Percentiles rank a stretch among this genome's conserved stretches.
phyloP scores from a whole-genome alignment of 1,139 yeast species.

The Pichia norvegensis region DNA sequence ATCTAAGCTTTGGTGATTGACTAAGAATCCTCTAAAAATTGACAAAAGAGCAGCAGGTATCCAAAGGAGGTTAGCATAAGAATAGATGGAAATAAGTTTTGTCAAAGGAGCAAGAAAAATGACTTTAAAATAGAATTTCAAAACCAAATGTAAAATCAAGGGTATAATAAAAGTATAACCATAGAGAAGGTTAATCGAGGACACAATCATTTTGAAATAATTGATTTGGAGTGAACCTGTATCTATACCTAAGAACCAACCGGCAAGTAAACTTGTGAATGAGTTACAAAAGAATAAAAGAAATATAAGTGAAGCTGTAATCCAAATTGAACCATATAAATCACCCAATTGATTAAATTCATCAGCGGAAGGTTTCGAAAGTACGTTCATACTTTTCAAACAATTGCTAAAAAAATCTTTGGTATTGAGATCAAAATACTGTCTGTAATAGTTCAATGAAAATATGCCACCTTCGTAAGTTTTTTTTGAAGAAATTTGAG shows the following conservation, averaged over 20 bases:
- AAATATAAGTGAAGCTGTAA: constrained; percentile 69
- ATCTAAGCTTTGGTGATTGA: constrained; percentile 29
- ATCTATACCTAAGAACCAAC: constrained; percentile 27
- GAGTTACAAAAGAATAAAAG: constrained; percentile 70
- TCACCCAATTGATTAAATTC: constrained; percentile 45
- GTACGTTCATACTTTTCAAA: constrained; percentile 39
- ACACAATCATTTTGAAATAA: constrained; percentile 51
- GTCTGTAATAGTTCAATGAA: constrained; percentile 48
- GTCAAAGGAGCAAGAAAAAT: constrained; percentile 32
- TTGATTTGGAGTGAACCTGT: constrained; percentile 18
- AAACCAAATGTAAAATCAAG: constrained; percentile 38
- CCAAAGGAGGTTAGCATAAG: constrained; percentile 76
- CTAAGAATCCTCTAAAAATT: constrained; percentile 39
- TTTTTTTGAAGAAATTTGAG: constrained; percentile 13
- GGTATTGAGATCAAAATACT: constrained; percentile 59
- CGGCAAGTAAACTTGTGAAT: constrained; percentile 43
- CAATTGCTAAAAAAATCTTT: constrained; percentile 45
- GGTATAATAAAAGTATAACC: constrained; percentile 69
- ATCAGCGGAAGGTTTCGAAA: constrained; percentile 28
- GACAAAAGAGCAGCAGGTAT: constrained; percentile 63
- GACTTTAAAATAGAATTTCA: constrained; percentile 41
- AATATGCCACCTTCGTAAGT: constrained; percentile 38
- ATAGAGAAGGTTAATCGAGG: constrained; percentile 59
- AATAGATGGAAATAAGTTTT: constrained; percentile 54
- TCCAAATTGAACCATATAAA: constrained; percentile 79